These are phyloP conservation scores for Coriaria nepalensis DNA, from an alignment of 306 rosid genomes.

Conservation along the genomic window DNA sequence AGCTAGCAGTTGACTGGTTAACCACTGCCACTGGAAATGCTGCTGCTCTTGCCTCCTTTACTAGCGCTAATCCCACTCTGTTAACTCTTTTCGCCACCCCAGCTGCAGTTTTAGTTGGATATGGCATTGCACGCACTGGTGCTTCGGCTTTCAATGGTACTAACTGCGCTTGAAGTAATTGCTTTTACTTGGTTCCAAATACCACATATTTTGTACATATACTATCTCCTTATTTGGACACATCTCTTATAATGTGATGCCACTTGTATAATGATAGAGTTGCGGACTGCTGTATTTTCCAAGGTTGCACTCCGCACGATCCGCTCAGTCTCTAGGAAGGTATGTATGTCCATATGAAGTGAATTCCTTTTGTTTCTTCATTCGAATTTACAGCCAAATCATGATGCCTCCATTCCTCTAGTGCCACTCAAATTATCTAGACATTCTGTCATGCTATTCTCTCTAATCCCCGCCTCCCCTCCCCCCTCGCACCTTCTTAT, in stretches of 20 bases:
- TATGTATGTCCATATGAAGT: constrained; percentile 23
- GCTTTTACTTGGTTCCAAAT: constrained; percentile 21
- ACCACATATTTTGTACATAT: too few species aligned
- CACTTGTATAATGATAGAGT: constrained; percentile 44
- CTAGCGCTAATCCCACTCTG: constrained; percentile 42
- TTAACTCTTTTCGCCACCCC: constrained; percentile 74
- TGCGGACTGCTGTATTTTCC: constrained; percentile 84
- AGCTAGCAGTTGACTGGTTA: constrained; percentile 89
- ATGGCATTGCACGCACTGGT: constrained; percentile 83
- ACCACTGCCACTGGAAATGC: constrained; percentile 57
- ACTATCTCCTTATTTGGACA: too few species aligned
- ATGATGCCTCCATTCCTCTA: too few species aligned
- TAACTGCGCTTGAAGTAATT: constrained; percentile 39
- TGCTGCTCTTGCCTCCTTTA: constrained; percentile 43
- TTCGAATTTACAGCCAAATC: too few species aligned
- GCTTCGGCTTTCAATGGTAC: constrained; percentile 96
- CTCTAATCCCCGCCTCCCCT: too few species aligned
- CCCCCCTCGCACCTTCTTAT: too few species aligned
- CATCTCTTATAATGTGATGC: constrained; percentile 1
- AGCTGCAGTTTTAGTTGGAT: constrained; percentile 72
- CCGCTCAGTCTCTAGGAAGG: constrained; percentile 86
- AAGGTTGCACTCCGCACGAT: constrained; percentile 93
- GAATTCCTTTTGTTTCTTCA: neutral
- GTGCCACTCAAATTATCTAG: too few species aligned
- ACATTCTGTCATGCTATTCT: too few species aligned